Base-by-base conservation (phyloP, 129 eudicot species). In the Arctium lappa region DNA sequence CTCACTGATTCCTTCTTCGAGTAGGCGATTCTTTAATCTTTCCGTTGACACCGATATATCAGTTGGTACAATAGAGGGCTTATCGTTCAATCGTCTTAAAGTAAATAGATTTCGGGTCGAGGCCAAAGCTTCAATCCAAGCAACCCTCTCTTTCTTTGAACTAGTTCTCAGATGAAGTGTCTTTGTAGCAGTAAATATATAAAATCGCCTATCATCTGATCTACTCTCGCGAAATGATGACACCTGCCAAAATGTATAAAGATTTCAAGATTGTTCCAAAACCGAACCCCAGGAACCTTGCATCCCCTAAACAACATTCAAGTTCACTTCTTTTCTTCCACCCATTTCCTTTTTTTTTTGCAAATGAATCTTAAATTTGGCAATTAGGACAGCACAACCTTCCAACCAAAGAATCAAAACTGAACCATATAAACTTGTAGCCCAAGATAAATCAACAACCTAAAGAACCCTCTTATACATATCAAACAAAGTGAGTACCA, bases 161-260 rank as follows among this genome's bases (percentile, higher is more conserved):
- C 87, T 87, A 29, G 97, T 88, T 77, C 95, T 85, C 80, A 94
- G 87, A 85, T 94, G 95, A 87, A 92, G 96, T 5, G 96, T 92
- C 88, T 92, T 94, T 74, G 96, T 91, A 68, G 94, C 94, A 22
- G 97, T 92, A 86, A 91, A 94, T 82, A 94, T 86, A 87, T 89
- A 94, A 69, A 94, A 92, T 68, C 94, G 77, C 84, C 89, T 88
- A 60, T 88, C 88, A 74, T 94, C 98, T 15, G 97, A 89, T 46
- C 85, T 94, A 77, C 96, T 94, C 84, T 89, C 95, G 76, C 96
- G 85, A 77, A 92, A 92, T 50, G 95, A 89, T 7, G 92, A 92
- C 12, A 92, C 84, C 98, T 92, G 94, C 84, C 73, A 72, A 53
- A 72, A 68, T 37, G n/a, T 12, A 8, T 22, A 80, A 63, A 72